Conservation (phyloP, 2,329 filamentous ascomycete genomes). For the Fulvia fulva region DNA sequence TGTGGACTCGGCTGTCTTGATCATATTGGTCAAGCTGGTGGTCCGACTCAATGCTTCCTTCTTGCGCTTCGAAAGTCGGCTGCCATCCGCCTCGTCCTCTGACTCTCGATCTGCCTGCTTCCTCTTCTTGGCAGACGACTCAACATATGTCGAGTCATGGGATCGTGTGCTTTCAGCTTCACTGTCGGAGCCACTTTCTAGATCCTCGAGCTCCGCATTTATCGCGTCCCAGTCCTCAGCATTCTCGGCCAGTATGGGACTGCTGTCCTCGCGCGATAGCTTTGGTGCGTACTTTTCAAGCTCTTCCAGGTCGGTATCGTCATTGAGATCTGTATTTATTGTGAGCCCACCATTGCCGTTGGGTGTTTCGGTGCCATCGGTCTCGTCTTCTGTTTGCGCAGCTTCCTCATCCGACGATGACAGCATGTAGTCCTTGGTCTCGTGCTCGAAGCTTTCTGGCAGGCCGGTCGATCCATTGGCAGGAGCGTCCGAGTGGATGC, state of each 20-base stretch:
- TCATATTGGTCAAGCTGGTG: slow-evolving; percentile 42
- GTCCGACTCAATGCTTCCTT: slow-evolving; percentile 46
- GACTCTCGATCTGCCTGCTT: slow-evolving; percentile 30
- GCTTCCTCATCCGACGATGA: slow-evolving; percentile 47
- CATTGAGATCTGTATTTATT: slow-evolving; percentile 25
- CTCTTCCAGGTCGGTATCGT: slow-evolving; percentile 36
- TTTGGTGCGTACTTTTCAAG: slow-evolving; percentile 48
- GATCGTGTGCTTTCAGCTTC: slow-evolving; percentile 33
- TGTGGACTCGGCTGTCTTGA: slow-evolving; percentile 16
- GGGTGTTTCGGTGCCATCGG: slow-evolving; percentile 15
- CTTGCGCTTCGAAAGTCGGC: slow-evolving; percentile 46
- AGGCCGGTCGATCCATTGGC: slow-evolving; percentile 42
- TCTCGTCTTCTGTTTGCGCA: slow-evolving; percentile 35
- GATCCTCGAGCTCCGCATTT: slow-evolving; percentile 72
- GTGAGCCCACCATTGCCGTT: slow-evolving; percentile 17
- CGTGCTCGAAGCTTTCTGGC: slow-evolving; percentile 27
- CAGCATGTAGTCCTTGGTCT: slow-evolving; percentile 33
- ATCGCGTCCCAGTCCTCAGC: slow-evolving; percentile 43
- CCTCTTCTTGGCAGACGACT: slow-evolving; percentile 28
- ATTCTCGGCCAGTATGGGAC: slow-evolving; percentile 25
- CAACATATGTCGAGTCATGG: slow-evolving; percentile 18
- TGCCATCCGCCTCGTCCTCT: slow-evolving; percentile 41
- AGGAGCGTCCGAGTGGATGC: slow-evolving; percentile 70
- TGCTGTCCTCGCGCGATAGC: slow-evolving; percentile 34
- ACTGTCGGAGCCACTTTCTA: slow-evolving; percentile 56